Evolutionary conservation across 2,329 filamentous ascomycete genomes (phyloP), one percentile per base, ranked within the genome.

Genomic region (Lasiodiplodia citricola): DNA sequence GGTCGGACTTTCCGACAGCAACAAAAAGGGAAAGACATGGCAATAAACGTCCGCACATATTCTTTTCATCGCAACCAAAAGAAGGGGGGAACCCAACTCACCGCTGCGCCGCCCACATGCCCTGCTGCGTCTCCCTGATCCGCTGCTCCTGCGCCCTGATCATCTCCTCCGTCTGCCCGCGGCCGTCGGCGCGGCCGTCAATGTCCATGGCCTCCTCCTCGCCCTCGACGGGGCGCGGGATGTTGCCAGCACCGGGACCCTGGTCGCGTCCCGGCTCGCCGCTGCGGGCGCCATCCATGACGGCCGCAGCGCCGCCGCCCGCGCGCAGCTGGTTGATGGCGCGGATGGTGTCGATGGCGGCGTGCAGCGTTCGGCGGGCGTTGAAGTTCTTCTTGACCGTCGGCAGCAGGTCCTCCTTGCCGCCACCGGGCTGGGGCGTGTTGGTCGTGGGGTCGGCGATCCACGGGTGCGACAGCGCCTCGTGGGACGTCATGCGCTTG

Each of bases 401-500:
- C 2, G 88, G 88, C 58, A 91, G 78, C 37, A 91, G 80, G 78
- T 91, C 88, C 76, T 77, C 81, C 71, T 79, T 77, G 57, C 75
- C 79, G 2, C 74, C 76, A 6, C 76, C 76, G 37, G 75, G 72
- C 37, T 54, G 60, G 37, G 47, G 23, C 25, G 62, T 54, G n/a
- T 81, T 81, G 70, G 84, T 83, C 68, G 84, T 82, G 2, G 86
- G 83, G 37, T 86, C 85, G 66, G 86, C 87, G 73, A 90, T 87
- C 87, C 88, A 91, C n/a, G 85, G 82, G 73, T 90, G 88, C 56
- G 86, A 86, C 3, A 91, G 83, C 2, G 88, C 88, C 79, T 90
- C 92, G 80, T 98, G 94, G 10, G 95, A 92, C 1, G 95, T 97
- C 88, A 98, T 96, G 74, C 96, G 92, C 73, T 90, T 87, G 69